Base-by-base conservation (phyloP, 495 filamentous ascomycete species). In the Parachaetomium inaequale region DNA sequence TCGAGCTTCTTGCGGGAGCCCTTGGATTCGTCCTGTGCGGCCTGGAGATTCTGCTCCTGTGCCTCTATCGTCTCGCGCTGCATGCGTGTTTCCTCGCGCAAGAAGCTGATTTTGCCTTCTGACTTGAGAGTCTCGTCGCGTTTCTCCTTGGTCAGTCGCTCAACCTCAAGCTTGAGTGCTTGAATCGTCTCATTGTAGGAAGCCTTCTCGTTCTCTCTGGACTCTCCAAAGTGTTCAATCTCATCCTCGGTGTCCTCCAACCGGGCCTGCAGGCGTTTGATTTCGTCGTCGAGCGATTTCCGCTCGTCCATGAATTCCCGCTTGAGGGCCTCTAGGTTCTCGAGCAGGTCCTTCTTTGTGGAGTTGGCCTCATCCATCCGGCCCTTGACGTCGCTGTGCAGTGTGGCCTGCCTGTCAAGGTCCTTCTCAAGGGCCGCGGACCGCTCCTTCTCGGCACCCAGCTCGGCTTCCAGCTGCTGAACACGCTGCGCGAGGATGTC, bases 291-390 rank as follows among this genome's bases (percentile, higher is more conserved):
- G 19, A 97, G 79, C 11, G 83, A 87, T 66, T 85, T 88, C 26
- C 93, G 85, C 72, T 98, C 92, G 56, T 86, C 85, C 46, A 88
- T 81, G 68, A 96, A 96, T 69, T 98, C 93, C 31, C 85, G 85
- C 70, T 96, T 90, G 34, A 91, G 84, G 34, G 93, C 90, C 67
- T 97, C 92, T 71, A 99, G 87, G 68, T 99, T 99, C 43, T 89
- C 88, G 71, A 99, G 85, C 1, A 99, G 83, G 68, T 99, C 94
- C 68, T 90, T 86, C 74, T 99, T 99, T 0, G 90, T 99, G 3
- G 90, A 93, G 63, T 91, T 87, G 14, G 82, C 89, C 70, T 96
- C 91, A 63, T 93, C 87, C 46, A 91, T 83, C 62, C 86, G 87
- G 49, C 84, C 80, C 63, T 85, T 87, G 32, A 90, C 84, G 42